Evolutionary conservation across 208 protist species (phyloP), one percentile per base, ranked within the genome.

Genomic region (Crithidia thermophila): DNA sequence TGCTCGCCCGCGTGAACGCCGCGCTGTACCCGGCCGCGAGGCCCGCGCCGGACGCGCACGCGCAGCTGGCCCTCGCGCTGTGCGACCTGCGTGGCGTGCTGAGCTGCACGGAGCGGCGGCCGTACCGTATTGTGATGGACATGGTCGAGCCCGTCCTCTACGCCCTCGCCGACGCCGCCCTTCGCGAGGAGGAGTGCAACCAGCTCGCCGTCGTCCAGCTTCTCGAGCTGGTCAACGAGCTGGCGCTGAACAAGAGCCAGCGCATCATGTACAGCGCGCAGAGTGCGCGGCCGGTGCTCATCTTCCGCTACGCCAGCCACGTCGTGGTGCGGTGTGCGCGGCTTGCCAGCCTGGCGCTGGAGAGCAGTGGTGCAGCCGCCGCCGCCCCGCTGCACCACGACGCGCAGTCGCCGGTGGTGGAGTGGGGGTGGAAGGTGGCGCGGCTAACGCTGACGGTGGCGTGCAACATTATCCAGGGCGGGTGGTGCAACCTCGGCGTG

Each of bases 401-500:
- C 11, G 20, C 60, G 23, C n/a, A 37, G 31, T 10, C 57, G 9
- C 57, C 42, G 47, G 21, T 62, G 45, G 68, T 78, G 67, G 81
- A 79, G 43, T 92, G 86, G 86, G 70, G 67, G 23, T 81, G 82
- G 58, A 86, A 82, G 45, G 75, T 77, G 37, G 36, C 84, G 56
- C 45, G 77, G 8, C 63, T 84, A 33, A 33, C 60, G 1, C 65
- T 92, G 23, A 53, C 47, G 21, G 81, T 75, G 18, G 77, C 67
- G 7, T 57, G 62, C 59, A 79, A 82, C 67, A 53, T 84, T 47
- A 60, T 92, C 10, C 73, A 78, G 18, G 82, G 82, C 7, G 75
- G 75, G 11, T 88, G 77, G 63, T 92, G 86, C 57, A 89, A 88
- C 49, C 60, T 88, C 36, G 82, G 75, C 0, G 72, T 85, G 5